These are phyloP conservation scores for Leishmania amazonensis DNA, from an alignment of 208 protist genomes.

Conservation along the genomic window DNA sequence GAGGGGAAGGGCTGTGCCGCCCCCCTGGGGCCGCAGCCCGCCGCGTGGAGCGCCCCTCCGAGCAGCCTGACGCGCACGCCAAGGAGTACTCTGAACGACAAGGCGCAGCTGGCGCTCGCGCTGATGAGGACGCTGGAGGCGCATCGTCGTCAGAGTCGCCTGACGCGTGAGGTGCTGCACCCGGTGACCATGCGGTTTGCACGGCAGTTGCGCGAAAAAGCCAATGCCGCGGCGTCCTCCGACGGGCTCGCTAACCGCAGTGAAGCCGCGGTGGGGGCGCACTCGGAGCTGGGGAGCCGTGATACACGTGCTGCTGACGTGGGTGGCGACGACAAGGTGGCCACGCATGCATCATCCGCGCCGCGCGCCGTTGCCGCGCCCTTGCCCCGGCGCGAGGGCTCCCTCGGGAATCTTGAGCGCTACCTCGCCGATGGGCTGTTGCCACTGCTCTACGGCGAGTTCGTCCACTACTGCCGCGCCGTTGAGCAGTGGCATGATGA, in stretches of 20 bases:
- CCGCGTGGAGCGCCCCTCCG: too few species aligned
- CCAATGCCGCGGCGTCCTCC: background rate
- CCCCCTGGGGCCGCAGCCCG: background rate
- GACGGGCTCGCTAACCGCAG: background rate
- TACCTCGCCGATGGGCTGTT: conserved; percentile 3
- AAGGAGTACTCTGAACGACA: conserved; percentile 3
- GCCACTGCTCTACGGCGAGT: conserved; percentile 8
- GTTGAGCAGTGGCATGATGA: conserved; percentile 7
- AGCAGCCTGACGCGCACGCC: conserved; percentile 4
- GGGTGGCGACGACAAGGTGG: background rate
- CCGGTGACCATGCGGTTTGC: background rate
- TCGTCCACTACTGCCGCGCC: conserved; percentile 1
- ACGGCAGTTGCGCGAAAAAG: background rate
- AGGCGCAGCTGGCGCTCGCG: conserved; percentile 14
- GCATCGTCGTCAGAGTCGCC: background rate
- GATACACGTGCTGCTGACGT: background rate
- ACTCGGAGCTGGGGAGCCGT: background rate
- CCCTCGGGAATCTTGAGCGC: background rate
- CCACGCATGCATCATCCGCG: background rate
- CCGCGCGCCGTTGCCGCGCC: background rate
- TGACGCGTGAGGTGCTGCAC: conserved; percentile 5
- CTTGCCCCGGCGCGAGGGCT: background rate
- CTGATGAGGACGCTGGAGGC: conserved; percentile 2
- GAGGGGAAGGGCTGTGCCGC: background rate
- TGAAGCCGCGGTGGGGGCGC: background rate